Evolutionary conservation across 192 early-diverging fungal genomes (phyloP), one percentile per base, ranked within the genome.

Genomic region (Coemansia sp.): DNA sequence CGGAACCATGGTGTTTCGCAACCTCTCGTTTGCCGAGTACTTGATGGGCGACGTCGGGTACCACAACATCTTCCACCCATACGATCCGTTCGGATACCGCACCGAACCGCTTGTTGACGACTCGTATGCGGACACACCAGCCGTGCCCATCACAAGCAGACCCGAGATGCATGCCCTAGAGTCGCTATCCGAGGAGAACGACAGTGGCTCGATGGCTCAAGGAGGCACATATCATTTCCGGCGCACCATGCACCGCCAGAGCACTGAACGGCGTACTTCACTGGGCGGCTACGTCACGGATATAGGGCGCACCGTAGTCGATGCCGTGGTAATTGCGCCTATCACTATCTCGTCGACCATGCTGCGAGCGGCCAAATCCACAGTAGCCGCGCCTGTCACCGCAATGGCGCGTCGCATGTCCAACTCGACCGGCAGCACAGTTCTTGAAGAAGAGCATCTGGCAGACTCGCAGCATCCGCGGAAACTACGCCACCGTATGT

Each of bases 61-160:
- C 64, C 86, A 89, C 79, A 91, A 91, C 59, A 77, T 91, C 37
- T 91, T 89, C 63, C 90, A 91, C 49, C 88, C 89, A 2, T 90
- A 88, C 60, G 90, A 91, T 51, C 90, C 90, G 12, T 77, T 91
- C 20, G 90, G 85, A 2, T 90, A 91, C 71, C 84, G 89, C 34
- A 85, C 87, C 31, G 90, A 91, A 64, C 89, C 90, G 5, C 66
- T 91, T 48, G 72, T 82, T 15, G 81, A 87, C 39, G 72, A 76
- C 7, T 60, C 62, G 21, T 88, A 81, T 60, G 80, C 79, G 21
- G 75, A 81, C 25, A 58, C 81, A 3, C 84, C 84, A 0, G 82
- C 88, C 0, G 77, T 86, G 26, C 71, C 75, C 0, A 62, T 87
- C 23, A 70, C 65, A 10, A 39, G 43, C 28, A 31, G n/a, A 0